Percentiles rank a stretch among this genome's conserved stretches.
These are phyloP conservation scores for Diversispora eburnea DNA, from an alignment of 192 early-diverging fungal species.

Conservation along the genomic window DNA sequence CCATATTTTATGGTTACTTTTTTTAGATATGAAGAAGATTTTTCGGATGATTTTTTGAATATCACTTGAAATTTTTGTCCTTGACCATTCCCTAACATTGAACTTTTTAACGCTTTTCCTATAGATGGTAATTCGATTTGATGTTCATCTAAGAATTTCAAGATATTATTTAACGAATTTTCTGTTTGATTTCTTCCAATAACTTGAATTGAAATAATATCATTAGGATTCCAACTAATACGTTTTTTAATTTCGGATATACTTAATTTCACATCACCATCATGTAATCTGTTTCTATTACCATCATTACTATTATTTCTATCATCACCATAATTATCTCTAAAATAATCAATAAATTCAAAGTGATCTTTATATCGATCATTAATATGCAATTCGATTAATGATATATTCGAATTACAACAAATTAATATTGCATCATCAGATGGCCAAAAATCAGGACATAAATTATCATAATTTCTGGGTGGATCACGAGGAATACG, in stretches of 20 bases:
- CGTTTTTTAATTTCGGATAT: not conserved
- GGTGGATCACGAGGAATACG: constrained; percentile 48
- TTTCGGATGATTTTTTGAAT: not conserved
- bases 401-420: constrained; percentile 45
- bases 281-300: constrained; percentile 27
- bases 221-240: not conserved
- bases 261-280: constrained; percentile 13
- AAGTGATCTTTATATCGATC: constrained; percentile 44
- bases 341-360: constrained; percentile 45
- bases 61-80: constrained; percentile 13
- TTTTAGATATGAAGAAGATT: not conserved
- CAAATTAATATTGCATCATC: constrained; percentile 14
- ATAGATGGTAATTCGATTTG: constrained; percentile 8
- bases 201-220: not conserved
- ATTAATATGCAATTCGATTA: constrained; percentile 56
- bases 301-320: too few species aligned
- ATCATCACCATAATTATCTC: too few species aligned
- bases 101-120: constrained; percentile 21
- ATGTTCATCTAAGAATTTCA: not conserved
- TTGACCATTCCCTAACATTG: constrained; percentile 6
- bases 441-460: constrained; percentile 3
- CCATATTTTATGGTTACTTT: constrained; percentile 41
- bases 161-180: not conserved
- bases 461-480: not conserved
- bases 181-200: constrained; percentile 18